Evolutionary conservation across 2,329 filamentous ascomycete species (phyloP).

Genomic region (Fusarium bulbicola): DNA sequence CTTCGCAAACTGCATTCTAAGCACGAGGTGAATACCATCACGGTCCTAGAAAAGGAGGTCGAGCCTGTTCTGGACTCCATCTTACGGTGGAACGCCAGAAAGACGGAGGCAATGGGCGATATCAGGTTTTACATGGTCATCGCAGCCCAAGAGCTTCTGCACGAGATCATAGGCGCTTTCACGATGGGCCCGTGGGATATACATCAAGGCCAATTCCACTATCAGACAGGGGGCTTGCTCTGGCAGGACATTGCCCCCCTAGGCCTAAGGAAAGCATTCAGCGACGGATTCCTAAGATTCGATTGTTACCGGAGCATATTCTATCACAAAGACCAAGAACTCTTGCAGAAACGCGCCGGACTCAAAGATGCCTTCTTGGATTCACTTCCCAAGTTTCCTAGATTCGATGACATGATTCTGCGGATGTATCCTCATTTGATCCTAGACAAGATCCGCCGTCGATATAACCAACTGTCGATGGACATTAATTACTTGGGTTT

Average conservation of each 20-base stretch:
- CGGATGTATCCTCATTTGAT: not conserved
- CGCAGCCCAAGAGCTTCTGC: not conserved
- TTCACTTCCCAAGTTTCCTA: not conserved
- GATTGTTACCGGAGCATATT: fast-evolving
- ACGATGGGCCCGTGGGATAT: not conserved
- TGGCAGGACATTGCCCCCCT: not conserved
- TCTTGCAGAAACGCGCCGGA: fast-evolving
- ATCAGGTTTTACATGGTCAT: not conserved
- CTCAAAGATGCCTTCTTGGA: not conserved
- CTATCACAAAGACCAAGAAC: fast-evolving
- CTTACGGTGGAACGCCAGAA: not conserved
- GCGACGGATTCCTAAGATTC: not conserved
- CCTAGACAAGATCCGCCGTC: fast-evolving
- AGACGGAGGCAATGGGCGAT: not conserved
- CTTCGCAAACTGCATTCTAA: not conserved
- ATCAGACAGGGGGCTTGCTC: not conserved
- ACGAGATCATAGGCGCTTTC: fast-evolving
- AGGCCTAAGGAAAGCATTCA: not conserved
- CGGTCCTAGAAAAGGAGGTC: not conserved
- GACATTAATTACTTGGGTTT: not conserved
- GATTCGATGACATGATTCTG: not conserved
- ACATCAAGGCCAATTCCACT: not conserved
- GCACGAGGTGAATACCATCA: not conserved
- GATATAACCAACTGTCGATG: not conserved
- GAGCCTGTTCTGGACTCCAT: not conserved